Evolutionary conservation across 768 basidiomycete genomes (phyloP), one percentile per base, ranked within the genome.

Genomic region (Trametes sanguinea): DNA sequence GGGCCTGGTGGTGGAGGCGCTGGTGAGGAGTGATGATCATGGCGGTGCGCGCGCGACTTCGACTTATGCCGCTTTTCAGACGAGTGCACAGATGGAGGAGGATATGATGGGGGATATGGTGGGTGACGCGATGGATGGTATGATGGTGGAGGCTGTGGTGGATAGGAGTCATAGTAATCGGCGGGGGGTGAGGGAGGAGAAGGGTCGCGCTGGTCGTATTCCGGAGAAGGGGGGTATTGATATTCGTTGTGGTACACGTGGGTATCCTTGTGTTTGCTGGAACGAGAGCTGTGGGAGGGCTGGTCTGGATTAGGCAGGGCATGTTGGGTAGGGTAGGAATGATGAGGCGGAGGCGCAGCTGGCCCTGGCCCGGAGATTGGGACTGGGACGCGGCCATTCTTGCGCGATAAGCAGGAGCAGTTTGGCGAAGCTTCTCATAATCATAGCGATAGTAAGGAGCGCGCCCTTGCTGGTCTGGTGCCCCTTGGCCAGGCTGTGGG

Each of bases 361-460:
- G 43, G 33, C 13, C 45, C 8, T 7, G 52, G 54, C 27, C 53
- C 8, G 51, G 29, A 42, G n/a, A 10, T 22, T 47, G 43, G 45
- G 54, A 14, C 14, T 30, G 11, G 14, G 57, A 44, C 8, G 52
- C 29, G 14, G 54, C 57, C 51, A 43, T 8, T 43, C 51, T 46
- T 6, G 60, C 59, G 37, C 51, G 64, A 51, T 33, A 42, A 9
- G 62, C 57, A 16, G 64, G 64, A 7, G 67, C 55, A 29, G 35
- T 60, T 17, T 62, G 47, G 35, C 64, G 64, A 6, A 61, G 44
- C 42, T 62, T 63, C 22, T 65, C 67, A 29, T 68, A 68, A 39
- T 68, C 67, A 46, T 62, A 57, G 6, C 67, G 67, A 32, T 68
- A 68, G 53, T 68, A 66, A 9, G 67, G 63, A 11, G 54, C 8